A percentile compares a stretch with the other conserved stretches of the same genome.
Conservation (phyloP, 192 early-diverging fungal genomes). For the Allomyces macrogynus region DNA sequence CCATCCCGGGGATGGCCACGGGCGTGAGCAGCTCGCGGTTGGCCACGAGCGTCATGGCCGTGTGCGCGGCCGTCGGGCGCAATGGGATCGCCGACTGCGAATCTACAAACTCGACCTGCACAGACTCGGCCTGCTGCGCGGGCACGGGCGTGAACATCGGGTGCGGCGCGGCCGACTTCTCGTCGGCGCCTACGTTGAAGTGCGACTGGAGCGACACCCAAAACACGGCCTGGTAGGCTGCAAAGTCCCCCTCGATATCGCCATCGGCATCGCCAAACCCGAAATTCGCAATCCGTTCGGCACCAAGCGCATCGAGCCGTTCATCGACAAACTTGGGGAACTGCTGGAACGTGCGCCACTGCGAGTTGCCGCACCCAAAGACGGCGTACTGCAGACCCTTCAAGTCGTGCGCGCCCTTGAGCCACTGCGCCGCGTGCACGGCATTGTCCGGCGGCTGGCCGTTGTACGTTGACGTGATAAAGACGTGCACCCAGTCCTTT, state of each 20-base stretch:
- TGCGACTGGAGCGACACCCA: not conserved
- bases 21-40: slow-evolving; percentile 1
- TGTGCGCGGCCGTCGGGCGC: not conserved
- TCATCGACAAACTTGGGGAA: slow-evolving; percentile 26
- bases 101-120: not conserved
- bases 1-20: not conserved
- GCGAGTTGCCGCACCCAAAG: slow-evolving; percentile 36
- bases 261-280: slow-evolving; percentile 26
- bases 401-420: slow-evolving; percentile 8
- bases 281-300: slow-evolving; percentile 11
- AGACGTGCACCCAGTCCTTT: slow-evolving; percentile 4
- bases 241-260: slow-evolving; percentile 13
- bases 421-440: slow-evolving; percentile 9
- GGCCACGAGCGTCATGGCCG: not conserved
- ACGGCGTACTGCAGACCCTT: slow-evolving; percentile 22
- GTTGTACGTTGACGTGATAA: slow-evolving; percentile 25
- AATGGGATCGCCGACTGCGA: not conserved
- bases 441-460: slow-evolving; percentile 34
- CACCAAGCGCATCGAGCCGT: slow-evolving; percentile 24
- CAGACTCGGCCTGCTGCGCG: not conserved
- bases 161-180: not conserved
- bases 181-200: not conserved
- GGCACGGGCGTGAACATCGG: slow-evolving; percentile 1
- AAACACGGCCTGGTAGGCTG: not conserved
- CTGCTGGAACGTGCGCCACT: slow-evolving; percentile 34